These are phyloP conservation scores for Chlamydomonas applanata DNA, from an alignment of 139 green algal genomes.

Conservation along the genomic window DNA sequence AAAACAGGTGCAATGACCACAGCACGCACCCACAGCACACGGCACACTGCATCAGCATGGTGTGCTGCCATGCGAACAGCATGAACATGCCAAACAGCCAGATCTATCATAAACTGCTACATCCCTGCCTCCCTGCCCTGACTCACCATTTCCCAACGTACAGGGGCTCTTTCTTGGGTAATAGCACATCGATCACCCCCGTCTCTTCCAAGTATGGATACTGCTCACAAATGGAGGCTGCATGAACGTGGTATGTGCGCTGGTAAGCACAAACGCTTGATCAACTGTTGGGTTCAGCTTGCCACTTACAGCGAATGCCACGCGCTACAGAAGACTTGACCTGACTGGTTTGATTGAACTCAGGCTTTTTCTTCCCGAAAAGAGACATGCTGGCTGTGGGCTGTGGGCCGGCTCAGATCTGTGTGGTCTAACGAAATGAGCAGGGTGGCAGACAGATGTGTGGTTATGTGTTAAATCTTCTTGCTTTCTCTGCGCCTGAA, in stretches of 20 bases:
- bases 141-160: conserved; percentile 87
- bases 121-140: not conserved
- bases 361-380: conserved; percentile 65
- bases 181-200: conserved; percentile 82
- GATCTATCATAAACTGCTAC: not conserved
- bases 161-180: conserved; percentile 94
- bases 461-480: too few species aligned
- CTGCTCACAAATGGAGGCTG: conserved; percentile 81
- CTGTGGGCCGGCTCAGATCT: too few species aligned
- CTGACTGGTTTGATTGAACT: conserved; percentile 62
- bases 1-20: too few species aligned
- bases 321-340: conserved; percentile 88
- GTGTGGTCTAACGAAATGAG: too few species aligned
- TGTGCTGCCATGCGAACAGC: not conserved
- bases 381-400: conserved; percentile 21
- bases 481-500: too few species aligned
- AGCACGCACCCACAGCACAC: too few species aligned
- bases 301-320: conserved; percentile 72
- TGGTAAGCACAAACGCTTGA: not conserved
- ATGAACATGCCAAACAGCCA: not conserved
- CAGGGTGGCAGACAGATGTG: too few species aligned
- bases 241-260: conserved; percentile 16
- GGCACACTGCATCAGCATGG: not conserved
- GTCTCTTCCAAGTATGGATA: conserved; percentile 85
- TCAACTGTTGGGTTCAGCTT: not conserved